phyloP scores from a whole-genome alignment of 306 rosid species.

The Rosa lucieae region DNA sequence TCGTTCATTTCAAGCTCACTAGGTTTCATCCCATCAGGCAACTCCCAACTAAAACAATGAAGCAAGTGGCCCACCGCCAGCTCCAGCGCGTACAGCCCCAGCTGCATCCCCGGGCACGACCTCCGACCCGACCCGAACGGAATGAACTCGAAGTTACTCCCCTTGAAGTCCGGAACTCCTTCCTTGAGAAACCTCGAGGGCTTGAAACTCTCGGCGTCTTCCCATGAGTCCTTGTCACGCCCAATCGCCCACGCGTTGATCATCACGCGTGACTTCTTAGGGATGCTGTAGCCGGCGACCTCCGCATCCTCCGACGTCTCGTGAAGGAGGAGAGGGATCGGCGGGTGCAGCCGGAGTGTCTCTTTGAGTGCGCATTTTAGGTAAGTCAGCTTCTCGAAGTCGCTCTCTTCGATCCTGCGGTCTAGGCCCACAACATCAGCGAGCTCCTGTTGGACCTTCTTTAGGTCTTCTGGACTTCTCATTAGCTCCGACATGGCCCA shows the following conservation, averaged over 20 bases:
- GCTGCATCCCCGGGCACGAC: constrained; percentile 92
- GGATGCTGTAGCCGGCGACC: constrained; percentile 58
- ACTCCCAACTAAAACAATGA: constrained; percentile 83
- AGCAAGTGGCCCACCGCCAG: constrained; percentile 70
- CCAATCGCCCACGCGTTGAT: constrained; percentile 88
- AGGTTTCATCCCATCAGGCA: constrained; percentile 79
- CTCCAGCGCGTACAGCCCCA: constrained; percentile 74
- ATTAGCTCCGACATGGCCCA: constrained; percentile 85
- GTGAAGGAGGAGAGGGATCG: constrained; percentile 87
- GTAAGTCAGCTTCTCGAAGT: constrained; percentile 59
- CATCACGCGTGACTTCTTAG: constrained; percentile 68
- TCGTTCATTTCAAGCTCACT: constrained; percentile 76
- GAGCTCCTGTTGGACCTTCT: constrained; percentile 59
- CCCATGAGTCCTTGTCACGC: constrained; percentile 60
- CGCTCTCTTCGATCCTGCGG: constrained; percentile 62
- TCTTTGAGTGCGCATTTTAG: constrained; percentile 66
- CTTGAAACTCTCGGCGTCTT: constrained; percentile 51
- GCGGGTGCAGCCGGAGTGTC: constrained; percentile 85
- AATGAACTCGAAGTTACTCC: constrained; percentile 77
- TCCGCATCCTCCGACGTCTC: constrained; percentile 73
- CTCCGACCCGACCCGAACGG: constrained; percentile 95
- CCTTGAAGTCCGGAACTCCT: constrained; percentile 69
- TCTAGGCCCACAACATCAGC: constrained; percentile 63
- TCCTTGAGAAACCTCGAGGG: constrained; percentile 53
- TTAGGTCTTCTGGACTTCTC: constrained; percentile 62